Conservation (phyloP, 371 early-diverging fungal genomes). For the Coemansia sp. region DNA sequence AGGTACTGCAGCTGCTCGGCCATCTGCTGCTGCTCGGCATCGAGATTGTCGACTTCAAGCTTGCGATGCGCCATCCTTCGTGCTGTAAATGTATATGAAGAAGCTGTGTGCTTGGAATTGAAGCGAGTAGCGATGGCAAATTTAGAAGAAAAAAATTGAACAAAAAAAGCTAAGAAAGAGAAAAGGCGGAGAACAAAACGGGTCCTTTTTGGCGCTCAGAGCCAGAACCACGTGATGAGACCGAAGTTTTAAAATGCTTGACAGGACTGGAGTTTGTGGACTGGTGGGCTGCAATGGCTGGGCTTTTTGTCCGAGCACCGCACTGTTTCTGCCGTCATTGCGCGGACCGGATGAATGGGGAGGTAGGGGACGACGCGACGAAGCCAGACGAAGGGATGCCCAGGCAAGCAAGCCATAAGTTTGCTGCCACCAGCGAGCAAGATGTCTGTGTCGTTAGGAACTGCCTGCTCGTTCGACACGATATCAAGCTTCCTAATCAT, state of each 20-base stretch:
- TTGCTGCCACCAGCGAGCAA: background rate
- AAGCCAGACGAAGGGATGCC: too few species aligned
- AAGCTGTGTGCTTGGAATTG: too few species aligned
- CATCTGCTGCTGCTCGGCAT: slow-evolving; percentile 66
- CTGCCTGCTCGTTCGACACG: too few species aligned
- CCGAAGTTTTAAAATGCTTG: background rate
- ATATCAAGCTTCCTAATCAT: too few species aligned
- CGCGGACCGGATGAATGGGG: too few species aligned
- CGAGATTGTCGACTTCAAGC: slow-evolving; percentile 79
- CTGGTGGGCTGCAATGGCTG: too few species aligned
- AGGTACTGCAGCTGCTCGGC: slow-evolving; percentile 52
- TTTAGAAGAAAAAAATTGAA: slow-evolving; percentile 1
- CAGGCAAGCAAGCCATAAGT: background rate
- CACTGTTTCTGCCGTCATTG: too few species aligned
- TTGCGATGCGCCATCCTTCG: slow-evolving; percentile 59
- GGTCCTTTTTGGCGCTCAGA: background rate
- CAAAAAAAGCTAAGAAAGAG: background rate
- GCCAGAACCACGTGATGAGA: background rate
- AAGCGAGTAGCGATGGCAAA: background rate
- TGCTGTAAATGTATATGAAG: background rate
- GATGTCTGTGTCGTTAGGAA: background rate
- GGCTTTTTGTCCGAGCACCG: too few species aligned
- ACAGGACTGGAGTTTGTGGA: too few species aligned
- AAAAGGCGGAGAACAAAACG: slow-evolving; percentile 7
- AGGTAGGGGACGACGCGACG: too few species aligned